Evolutionary conservation across 2,329 filamentous ascomycete species (phyloP), one percentile per base, ranked within the genome.

Genomic region (Trichoderma gracile): DNA sequence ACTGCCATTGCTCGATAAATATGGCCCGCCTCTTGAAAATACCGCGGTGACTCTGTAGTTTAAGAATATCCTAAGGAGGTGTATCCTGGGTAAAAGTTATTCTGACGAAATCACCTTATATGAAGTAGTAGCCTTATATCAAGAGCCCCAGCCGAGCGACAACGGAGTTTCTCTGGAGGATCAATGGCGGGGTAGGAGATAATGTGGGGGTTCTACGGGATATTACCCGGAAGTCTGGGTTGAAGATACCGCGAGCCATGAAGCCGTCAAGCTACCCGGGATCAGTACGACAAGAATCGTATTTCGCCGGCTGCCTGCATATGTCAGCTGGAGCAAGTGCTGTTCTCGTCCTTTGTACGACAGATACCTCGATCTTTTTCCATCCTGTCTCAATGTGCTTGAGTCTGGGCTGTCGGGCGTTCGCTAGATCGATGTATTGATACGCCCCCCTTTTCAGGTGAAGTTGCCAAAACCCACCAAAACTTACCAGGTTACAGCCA

Each of bases 121-220:
- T 45, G 15, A 23, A 23, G 19, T 10, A 33, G 30, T 9, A 9
- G 6, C 21, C 10, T 40, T 63, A 33, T 49, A 56, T 57, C 19
- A 12, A 30, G n/a, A 30, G 61, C 43, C 21, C 17, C 25, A 40
- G 33, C 33, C 21, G 19, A 59, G 56, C 43, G 56, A 59, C 40
- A 30, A 46, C 53, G 30, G 52, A 57, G 54, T 52, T 45, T 50
- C 42, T 55, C 25, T 45, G 45, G 63, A 62, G 63, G 63, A 50
- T 50, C 33, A 65, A 55, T 55, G 57, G 63, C 57, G 63, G 63
- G 63, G 63, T 65, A 54, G 57, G 57, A 49, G 58, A 50, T 45
- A 49, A 59, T 47, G 57, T 47, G 62, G 62, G 59, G 62, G 45
- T 52, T 54, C 53, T 21, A 56, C 61, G 58, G 58, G 52, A 46